Percentiles rank a stretch among this genome's conserved stretches.
These are phyloP conservation scores for Fusarium sp. DNA, from an alignment of 2,329 filamentous ascomycete genomes.

Conservation along the genomic window DNA sequence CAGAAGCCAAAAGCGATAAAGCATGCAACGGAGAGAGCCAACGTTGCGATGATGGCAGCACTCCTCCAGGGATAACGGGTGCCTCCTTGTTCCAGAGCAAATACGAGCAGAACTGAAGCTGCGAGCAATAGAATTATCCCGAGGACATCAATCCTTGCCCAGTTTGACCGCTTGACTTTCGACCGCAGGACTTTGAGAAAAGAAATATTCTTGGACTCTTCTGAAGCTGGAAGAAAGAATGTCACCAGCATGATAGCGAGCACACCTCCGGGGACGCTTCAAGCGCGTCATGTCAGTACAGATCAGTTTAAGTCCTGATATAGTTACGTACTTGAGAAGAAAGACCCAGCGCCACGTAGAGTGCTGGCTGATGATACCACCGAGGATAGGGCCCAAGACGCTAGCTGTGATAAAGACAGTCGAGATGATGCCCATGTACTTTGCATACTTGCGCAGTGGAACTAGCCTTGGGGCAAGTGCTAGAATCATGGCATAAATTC, in stretches of 20 bases:
- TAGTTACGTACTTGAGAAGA: conserved; percentile 11
- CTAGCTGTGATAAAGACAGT: conserved; percentile 21
- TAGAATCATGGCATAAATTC: conserved; percentile 15
- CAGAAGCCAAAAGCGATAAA: background rate
- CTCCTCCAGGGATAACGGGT: conserved; percentile 10
- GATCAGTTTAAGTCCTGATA: too few relatives aligned
- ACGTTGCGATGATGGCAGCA: background rate
- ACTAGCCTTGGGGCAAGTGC: conserved; percentile 3
- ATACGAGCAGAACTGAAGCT: conserved; percentile 16
- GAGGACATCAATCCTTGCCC: conserved; percentile 4
- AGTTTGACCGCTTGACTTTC: conserved; percentile 4
- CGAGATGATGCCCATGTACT: conserved; percentile 17
- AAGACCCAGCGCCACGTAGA: conserved; percentile 25
- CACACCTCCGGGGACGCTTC: conserved; percentile 8
- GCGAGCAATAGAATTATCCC: conserved; percentile 7
- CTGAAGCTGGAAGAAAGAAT: conserved; percentile 6
- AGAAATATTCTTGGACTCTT: conserved; percentile 5
- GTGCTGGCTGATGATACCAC: conserved; percentile 16
- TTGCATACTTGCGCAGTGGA: conserved; percentile 5
- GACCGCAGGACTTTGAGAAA: background rate
- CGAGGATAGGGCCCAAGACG: conserved; percentile 6
- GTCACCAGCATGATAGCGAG: background rate
- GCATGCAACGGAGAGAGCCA: background rate
- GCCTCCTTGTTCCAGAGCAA: conserved; percentile 10
- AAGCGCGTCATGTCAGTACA: background rate